Percentiles rank a stretch among this genome's conserved stretches.
Evolutionary conservation across 768 basidiomycete genomes (phyloP).

Genomic region (Tephrocybe sp.): DNA sequence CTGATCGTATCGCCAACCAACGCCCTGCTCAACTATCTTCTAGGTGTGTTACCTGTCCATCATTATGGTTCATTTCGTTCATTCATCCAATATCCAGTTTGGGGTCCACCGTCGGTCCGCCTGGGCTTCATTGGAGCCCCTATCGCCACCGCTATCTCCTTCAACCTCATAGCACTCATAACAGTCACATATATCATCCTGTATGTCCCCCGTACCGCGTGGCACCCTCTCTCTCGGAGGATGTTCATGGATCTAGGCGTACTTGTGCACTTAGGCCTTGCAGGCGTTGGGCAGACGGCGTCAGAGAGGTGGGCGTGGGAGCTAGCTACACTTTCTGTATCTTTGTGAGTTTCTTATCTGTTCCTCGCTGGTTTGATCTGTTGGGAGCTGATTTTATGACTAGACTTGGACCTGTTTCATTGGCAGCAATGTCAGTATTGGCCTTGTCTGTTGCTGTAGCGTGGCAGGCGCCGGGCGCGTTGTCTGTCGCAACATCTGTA

Average conservation of each 20-base stretch:
- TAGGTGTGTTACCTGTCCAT: constrained; percentile 51
- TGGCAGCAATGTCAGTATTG: constrained; percentile 89
- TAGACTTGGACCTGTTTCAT: constrained; percentile 75
- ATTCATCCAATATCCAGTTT: constrained; percentile 67
- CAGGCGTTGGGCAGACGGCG: constrained; percentile 77
- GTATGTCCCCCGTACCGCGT: constrained; percentile 67
- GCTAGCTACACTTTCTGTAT: constrained; percentile 61
- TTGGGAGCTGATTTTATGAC: background rate
- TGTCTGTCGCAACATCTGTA: constrained; percentile 82
- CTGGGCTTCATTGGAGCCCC: constrained; percentile 94
- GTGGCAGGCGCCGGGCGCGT: constrained; percentile 79
- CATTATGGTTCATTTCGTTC: constrained; percentile 38
- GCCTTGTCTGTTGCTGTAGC: constrained; percentile 68
- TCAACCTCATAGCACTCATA: constrained; percentile 69
- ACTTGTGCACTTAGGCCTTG: constrained; percentile 72
- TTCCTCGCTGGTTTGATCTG: too few relatives aligned
- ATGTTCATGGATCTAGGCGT: constrained; percentile 67
- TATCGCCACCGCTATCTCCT: constrained; percentile 80
- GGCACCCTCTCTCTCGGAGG: constrained; percentile 69
- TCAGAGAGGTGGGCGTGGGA: constrained; percentile 99
- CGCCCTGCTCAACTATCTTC: constrained; percentile 73
- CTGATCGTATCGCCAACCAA: constrained; percentile 84
- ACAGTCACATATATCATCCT: constrained; percentile 63
- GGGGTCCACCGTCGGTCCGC: constrained; percentile 75
- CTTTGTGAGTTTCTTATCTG: constrained; percentile 46